Base-by-base conservation (phyloP, 768 basidiomycete species). In the Leccinum sublutescens region DNA sequence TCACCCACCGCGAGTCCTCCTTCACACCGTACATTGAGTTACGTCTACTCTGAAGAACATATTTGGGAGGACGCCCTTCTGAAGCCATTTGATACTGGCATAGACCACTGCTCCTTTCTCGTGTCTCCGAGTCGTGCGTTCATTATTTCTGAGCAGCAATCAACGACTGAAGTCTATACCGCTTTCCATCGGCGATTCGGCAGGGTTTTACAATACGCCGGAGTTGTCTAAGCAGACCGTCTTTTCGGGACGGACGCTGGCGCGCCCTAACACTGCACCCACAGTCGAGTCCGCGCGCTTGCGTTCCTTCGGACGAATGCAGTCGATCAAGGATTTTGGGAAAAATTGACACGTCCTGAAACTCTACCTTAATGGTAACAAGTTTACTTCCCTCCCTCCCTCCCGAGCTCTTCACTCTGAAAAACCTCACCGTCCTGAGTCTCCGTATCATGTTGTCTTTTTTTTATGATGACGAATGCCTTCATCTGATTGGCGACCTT, bases 361-460 rank as follows among this genome's bases (percentile, higher is more conserved):
- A 25, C 72, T 92, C 5, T 86, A 78, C 60, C 79, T 91, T 0
- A 79, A 77, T 17, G 66, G 73, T 5, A 89, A 91, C 65, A 60
- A 56, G 21, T 86, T 92, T 36, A 71, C 75, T 0, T 69, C 63
- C 11, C 70, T 91, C 4, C 89, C 27, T 27, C 27, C 27, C 89
- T 4, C 65, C 68, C 1, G 81, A 85, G 59, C 69, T 92, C 4
- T 87, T 89, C 66, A 70, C 68, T 2, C 68, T 91, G 40, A 70
- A 80, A 2, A 80, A 82, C 52, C 68, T 91, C 47, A 86, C 84
- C 2, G 78, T 89, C 2, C 76, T 92, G 0, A 83, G 81, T 55
- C 70, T 91, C 34, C 79, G 89, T 91, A 66, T 52, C 87, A 80
- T 4, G 6, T 56, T 27, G 5, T 1, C 5, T 52, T 49, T 49